Conservation (phyloP, 2,329 filamentous ascomycete genomes). For the Trichoderma breve region DNA sequence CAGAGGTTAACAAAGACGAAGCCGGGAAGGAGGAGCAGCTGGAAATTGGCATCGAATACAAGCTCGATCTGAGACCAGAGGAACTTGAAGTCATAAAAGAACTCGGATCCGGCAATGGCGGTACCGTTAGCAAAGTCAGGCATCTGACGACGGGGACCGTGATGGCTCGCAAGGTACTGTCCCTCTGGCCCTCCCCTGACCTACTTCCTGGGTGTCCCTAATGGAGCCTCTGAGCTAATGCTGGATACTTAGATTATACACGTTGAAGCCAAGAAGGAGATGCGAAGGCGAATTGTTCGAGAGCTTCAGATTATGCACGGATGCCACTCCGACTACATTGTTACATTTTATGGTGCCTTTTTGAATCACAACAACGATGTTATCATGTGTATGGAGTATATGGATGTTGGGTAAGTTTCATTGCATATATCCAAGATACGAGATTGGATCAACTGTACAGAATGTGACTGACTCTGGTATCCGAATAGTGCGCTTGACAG, state of each 20-base stretch:
- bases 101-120: slow-evolving; percentile 91
- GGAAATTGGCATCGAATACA: slow-evolving; percentile 97
- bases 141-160: slow-evolving; percentile 91
- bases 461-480: neutral
- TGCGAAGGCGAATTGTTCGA: slow-evolving; percentile 93
- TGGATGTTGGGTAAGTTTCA: slow-evolving; percentile 86
- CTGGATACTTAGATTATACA: slow-evolving; percentile 73
- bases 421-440: neutral
- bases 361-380: slow-evolving; percentile 96
- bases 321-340: slow-evolving; percentile 94
- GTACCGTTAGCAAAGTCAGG: slow-evolving; percentile 96
- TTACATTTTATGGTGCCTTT: slow-evolving; percentile 96
- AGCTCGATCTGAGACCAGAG: slow-evolving; percentile 84
- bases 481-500: slow-evolving; percentile 76
- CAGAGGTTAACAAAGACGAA: slow-evolving; percentile 59
- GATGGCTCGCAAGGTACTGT: slow-evolving; percentile 90
- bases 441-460: neutral
- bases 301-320: slow-evolving; percentile 98
- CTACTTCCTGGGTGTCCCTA: slow-evolving; percentile 14
- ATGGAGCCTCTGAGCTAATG: neutral
- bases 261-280: slow-evolving; percentile 95
- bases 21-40: slow-evolving; percentile 61
- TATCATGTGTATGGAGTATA: slow-evolving; percentile 99
- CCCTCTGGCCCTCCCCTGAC: neutral
- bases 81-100: slow-evolving; percentile 93